Percentiles rank a stretch among this genome's conserved stretches.
phyloP scores from a whole-genome alignment of 352 stramenopile genomes.

The Pythium folliculosum region DNA sequence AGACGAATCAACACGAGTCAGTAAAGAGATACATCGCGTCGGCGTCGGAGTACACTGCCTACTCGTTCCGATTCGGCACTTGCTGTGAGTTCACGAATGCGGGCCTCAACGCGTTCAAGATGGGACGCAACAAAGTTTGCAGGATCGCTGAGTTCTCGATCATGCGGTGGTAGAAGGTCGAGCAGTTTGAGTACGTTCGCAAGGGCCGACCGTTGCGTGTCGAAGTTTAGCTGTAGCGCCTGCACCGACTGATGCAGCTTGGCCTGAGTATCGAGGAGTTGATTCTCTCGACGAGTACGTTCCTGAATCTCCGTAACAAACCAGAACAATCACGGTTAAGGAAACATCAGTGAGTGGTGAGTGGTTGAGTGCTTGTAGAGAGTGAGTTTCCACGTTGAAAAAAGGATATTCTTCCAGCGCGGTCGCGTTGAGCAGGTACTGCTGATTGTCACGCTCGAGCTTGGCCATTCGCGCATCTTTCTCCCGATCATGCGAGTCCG shows the following conservation, averaged over 20 bases:
- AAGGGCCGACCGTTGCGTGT: conserved; percentile 55
- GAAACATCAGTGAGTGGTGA: conserved; percentile 25
- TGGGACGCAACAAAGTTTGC: conserved; percentile 47
- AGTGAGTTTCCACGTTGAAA: background rate
- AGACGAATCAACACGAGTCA: background rate
- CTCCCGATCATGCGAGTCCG: conserved; percentile 12
- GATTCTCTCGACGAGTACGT: conserved; percentile 56
- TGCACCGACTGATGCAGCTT: conserved; percentile 72
- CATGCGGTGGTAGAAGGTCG: conserved; percentile 18
- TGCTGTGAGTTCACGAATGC: conserved; percentile 58
- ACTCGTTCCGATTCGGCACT: conserved; percentile 68
- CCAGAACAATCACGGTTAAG: conserved; percentile 54
- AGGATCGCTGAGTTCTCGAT: conserved; percentile 27
- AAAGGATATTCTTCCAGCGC: conserved; percentile 89
- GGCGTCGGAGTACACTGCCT: background rate
- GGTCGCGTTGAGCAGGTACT: conserved; percentile 79
- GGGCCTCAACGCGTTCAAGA: conserved; percentile 51
- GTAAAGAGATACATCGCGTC: background rate
- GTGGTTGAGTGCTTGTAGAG: background rate
- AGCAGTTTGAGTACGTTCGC: conserved; percentile 60
- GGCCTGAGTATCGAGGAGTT: conserved; percentile 64
- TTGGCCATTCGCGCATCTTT: conserved; percentile 48
- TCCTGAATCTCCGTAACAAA: conserved; percentile 78
- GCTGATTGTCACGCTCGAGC: conserved; percentile 85
- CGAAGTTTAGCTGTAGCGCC: conserved; percentile 50